Base-by-base conservation (phyloP, 1,284 basidiomycete genomes). In the Trametes polyzona region DNA sequence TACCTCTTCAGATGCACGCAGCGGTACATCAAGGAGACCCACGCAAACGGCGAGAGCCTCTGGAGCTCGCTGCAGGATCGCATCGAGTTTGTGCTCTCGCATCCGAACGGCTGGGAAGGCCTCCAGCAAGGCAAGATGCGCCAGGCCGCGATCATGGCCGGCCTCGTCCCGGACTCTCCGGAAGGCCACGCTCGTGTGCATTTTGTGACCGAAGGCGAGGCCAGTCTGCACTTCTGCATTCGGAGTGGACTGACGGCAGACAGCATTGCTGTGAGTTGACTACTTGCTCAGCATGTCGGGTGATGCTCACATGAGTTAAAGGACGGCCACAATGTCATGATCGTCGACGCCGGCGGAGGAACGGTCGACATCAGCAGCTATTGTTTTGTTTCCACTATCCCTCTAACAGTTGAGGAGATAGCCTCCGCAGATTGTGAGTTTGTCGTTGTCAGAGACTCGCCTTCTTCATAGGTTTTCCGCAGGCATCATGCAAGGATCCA, bases 271-370 rank as follows among this genome's bases (percentile, higher is more conserved):
- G 76, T 68, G 50, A 11, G 55, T 48, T 9, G 17, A 27, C 29
- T 6, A 7, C n/a, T 29, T 12, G 11, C n/a, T 4, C 12, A 30
- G 16, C 1, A 4, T 26, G 4, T 19, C 10, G 14, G n/a, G 16
- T 29, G 16, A 19, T 8, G 2, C 24, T 36, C 4, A 36, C 17
- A n/a, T 14, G n/a, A 10, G 6, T 37, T 14, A n/a, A 6, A 74
- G 77, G 62, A 68, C 5, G 73, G 74, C 5, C 68, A 77, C 19
- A 80, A 77, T 0, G 73, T 84, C 4, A 71, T 83, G 32, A 74
- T 87, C 26, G 76, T 86, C 12, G 83, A 84, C 62, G 82, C 81
- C 2, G 83, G 83, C 2, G 81, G 83, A 47, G 83, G 83, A 1
- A 84, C 82, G 0, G 70, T 84, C 10, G 83, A 84, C 51, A 67